Conservation (phyloP, 208 protist genomes). For the Trypanosoma platydactyli region DNA sequence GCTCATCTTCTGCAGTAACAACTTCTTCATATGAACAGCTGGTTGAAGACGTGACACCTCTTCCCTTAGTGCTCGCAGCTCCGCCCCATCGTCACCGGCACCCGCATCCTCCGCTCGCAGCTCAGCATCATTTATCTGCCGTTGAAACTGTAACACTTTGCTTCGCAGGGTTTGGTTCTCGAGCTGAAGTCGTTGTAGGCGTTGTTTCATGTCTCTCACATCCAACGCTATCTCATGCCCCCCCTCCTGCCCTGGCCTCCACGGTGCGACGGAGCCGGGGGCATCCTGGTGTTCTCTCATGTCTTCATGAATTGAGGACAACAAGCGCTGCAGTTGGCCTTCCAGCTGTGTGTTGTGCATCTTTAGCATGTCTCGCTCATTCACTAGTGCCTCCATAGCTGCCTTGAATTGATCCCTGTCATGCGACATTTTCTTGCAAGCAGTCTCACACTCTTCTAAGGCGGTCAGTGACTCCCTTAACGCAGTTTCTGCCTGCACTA, state of each 20-base stretch:
- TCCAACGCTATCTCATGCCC: conserved; percentile 10
- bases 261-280: conserved; percentile 17
- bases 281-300: conserved; percentile 12
- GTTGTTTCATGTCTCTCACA: conserved; percentile 23
- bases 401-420: conserved; percentile 6
- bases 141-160: conserved; percentile 41
- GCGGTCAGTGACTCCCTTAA: conserved; percentile 1
- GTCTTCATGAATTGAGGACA: conserved; percentile 21
- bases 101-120: conserved; percentile 45
- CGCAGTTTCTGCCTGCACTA: neutral
- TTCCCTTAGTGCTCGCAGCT: conserved; percentile 42
- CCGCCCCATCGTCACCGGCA: conserved; percentile 30
- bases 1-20: conserved; percentile 26
- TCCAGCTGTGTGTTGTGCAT: conserved; percentile 60
- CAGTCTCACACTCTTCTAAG: neutral
- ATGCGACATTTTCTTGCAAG: neutral
- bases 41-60: conserved; percentile 43
- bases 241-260: conserved; percentile 30
- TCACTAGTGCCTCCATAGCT: neutral
- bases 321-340: conserved; percentile 68
- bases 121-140: conserved; percentile 68
- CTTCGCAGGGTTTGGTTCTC: conserved; percentile 49
- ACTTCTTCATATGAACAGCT: conserved; percentile 32
- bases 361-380: conserved; percentile 28
- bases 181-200: conserved; percentile 12